These are phyloP conservation scores for Backusella macrospora DNA, from an alignment of 192 early-diverging fungal genomes.

Conservation along the genomic window DNA sequence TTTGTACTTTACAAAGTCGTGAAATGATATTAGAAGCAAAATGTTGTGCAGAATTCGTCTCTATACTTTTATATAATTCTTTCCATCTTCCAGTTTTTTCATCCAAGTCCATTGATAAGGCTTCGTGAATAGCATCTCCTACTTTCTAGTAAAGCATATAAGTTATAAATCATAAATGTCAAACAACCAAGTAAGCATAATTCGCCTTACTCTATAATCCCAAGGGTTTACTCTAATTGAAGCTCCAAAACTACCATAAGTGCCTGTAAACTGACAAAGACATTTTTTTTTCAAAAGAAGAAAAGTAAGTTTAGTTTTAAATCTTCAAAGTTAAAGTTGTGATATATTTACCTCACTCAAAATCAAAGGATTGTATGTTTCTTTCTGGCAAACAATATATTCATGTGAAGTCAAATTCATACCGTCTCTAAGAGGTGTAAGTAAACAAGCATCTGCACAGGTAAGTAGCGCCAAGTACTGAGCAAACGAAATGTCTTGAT, in stretches of 20 bases:
- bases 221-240: slow-evolving; percentile 94
- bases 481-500: slow-evolving; percentile 89
- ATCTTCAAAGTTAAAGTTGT: not conserved
- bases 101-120: slow-evolving; percentile 77
- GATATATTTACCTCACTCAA: slow-evolving; percentile 72
- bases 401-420: slow-evolving; percentile 98
- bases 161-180: not conserved
- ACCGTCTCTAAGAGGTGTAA: slow-evolving; percentile 92
- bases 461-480: slow-evolving; percentile 91
- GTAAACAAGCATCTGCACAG: slow-evolving; percentile 86
- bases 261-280: slow-evolving; percentile 80
- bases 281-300: not conserved
- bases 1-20: slow-evolving; percentile 56
- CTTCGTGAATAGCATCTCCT: slow-evolving; percentile 88
- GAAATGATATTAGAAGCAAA: slow-evolving; percentile 68
- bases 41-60: slow-evolving; percentile 68
- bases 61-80: slow-evolving; percentile 67
- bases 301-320: not conserved
- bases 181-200: not conserved
- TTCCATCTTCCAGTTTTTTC: slow-evolving; percentile 80
- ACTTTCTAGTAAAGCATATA: slow-evolving; percentile 58
- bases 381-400: slow-evolving; percentile 90
- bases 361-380: slow-evolving; percentile 80
- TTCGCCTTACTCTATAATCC: slow-evolving; percentile 65
- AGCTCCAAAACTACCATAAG: slow-evolving; percentile 86